Percentiles rank a stretch among this genome's conserved stretches.
phyloP scores from a whole-genome alignment of 1,284 basidiomycete genomes.

The Ceratobasidium sp. region DNA sequence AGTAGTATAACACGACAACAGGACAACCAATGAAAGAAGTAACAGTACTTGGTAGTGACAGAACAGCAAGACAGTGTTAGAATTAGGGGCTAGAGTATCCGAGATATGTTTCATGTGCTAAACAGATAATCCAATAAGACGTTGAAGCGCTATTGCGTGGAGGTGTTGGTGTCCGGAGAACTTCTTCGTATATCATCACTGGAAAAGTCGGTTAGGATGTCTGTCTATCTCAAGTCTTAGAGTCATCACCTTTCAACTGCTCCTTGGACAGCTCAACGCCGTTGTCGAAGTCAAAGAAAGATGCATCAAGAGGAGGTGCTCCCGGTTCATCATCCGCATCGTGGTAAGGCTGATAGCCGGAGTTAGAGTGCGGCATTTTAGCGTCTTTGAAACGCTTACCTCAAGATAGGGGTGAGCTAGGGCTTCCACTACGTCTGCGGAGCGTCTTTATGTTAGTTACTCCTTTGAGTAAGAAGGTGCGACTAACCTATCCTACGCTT shows the following conservation, averaged over 20 bases:
- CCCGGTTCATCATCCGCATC: slow-evolving; percentile 88
- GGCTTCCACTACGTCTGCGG: slow-evolving; percentile 79
- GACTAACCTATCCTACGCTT: slow-evolving; percentile 71
- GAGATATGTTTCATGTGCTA: slow-evolving; percentile 7
- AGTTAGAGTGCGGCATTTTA: not conserved
- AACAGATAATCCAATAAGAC: not conserved
- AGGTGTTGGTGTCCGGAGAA: slow-evolving; percentile 42
- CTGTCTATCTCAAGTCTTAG: not conserved
- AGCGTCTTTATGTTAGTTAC: not conserved
- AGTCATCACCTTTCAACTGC: slow-evolving; percentile 67
- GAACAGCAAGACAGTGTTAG: not conserved
- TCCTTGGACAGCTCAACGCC: slow-evolving; percentile 64
- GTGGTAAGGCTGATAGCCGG: slow-evolving; percentile 74
- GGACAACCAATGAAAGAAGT: not conserved
- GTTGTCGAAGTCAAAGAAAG: slow-evolving; percentile 88
- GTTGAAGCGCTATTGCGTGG: not conserved
- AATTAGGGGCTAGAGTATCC: slow-evolving; percentile 29
- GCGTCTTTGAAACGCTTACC: slow-evolving; percentile 53
- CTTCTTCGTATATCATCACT: slow-evolving; percentile 47
- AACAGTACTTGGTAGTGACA: slow-evolving; percentile 9
- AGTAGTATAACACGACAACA: slow-evolving; percentile 26
- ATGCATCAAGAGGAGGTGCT: slow-evolving; percentile 79
- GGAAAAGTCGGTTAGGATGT: not conserved
- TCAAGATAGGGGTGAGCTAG: slow-evolving; percentile 92
- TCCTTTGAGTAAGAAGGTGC: not conserved